phyloP scores from a whole-genome alignment of 164 flowering plant species.

The Annona squamosa region DNA sequence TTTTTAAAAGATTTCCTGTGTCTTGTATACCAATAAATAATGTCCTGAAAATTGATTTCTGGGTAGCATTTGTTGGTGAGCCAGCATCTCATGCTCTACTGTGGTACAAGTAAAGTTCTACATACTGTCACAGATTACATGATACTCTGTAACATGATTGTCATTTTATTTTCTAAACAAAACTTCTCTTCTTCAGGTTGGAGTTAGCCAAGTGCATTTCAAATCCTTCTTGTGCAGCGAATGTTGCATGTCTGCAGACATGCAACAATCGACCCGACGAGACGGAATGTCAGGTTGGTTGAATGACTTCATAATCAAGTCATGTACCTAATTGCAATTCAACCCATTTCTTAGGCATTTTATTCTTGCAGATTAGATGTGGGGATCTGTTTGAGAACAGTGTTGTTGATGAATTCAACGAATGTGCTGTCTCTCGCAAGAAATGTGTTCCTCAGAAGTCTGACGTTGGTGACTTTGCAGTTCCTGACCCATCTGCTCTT shows the following conservation, averaged over 20 bases:
- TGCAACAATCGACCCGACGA: slow-evolving; percentile 95
- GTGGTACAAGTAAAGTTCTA: background rate
- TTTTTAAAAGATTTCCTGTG: no score
- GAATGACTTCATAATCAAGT: background rate
- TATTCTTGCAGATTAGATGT: slow-evolving; percentile 71
- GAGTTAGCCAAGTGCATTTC: slow-evolving; percentile 86
- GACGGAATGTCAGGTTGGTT: slow-evolving; percentile 87
- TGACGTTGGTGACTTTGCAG: slow-evolving; percentile 85
- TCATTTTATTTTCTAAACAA: slow-evolving; percentile 3
- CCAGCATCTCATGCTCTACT: background rate
- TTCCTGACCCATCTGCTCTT: slow-evolving; percentile 67
- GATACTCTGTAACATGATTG: background rate
- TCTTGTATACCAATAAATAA: no score
- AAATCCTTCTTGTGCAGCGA: slow-evolving; percentile 95
- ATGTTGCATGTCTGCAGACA: slow-evolving; percentile 92
- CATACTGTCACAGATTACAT: background rate
- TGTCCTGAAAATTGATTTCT: background rate
- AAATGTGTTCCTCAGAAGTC: slow-evolving; percentile 90
- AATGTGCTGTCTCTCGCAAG: slow-evolving; percentile 94
- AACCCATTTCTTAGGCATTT: slow-evolving; percentile 9
- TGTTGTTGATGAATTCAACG: slow-evolving; percentile 88
- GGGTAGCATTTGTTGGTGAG: background rate
- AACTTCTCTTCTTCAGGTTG: slow-evolving; percentile 37
- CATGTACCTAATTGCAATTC: slow-evolving; percentile 11
- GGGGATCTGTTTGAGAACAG: slow-evolving; percentile 87